Evolutionary conservation across 176 grass and related monocot species (phyloP).

Genomic region (Bothriochloa decipiens): DNA sequence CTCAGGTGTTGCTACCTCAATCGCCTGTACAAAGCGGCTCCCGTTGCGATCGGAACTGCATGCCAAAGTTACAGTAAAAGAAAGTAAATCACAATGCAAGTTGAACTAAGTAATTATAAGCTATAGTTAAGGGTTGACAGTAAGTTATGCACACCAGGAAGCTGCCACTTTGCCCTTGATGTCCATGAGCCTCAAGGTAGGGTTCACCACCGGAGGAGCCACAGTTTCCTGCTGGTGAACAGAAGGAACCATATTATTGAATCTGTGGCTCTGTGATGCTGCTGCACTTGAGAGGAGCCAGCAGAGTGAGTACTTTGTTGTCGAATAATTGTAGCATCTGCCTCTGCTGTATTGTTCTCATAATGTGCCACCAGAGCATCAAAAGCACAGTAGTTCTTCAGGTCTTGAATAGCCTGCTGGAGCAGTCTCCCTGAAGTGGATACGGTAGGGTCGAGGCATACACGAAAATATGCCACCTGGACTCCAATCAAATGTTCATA

Average conservation of each 20-base stretch:
- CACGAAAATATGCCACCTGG: not conserved
- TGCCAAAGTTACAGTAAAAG: not conserved
- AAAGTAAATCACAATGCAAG: not conserved
- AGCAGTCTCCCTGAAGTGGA: not conserved
- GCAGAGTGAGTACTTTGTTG: not conserved
- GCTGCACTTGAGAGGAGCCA: not conserved
- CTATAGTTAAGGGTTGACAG: not conserved
- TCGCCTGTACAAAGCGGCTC: slow-evolving; percentile 48
- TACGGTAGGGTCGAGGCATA: slow-evolving; percentile 2
- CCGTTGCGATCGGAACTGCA: slow-evolving; percentile 38
- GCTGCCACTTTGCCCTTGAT: slow-evolving; percentile 45
- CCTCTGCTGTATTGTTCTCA: not conserved
- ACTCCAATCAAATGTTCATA: not conserved
- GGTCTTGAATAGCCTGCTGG: not conserved
- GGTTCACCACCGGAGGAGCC: slow-evolving; percentile 1
- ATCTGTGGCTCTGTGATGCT: not conserved
- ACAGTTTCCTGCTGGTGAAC: slow-evolving; percentile 2
- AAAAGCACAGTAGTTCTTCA: slow-evolving; percentile 6
- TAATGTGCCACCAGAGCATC: not conserved
- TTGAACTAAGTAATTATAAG: not conserved
- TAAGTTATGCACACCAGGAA: slow-evolving; percentile 42
- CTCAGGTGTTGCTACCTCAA: slow-evolving; percentile 45
- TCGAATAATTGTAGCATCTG: not conserved
- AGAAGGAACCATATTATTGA: not conserved
- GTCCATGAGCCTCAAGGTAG: slow-evolving; percentile 18